phyloP scores from a whole-genome alignment of 257 asterid species.

The Gardenia jasminoides region DNA sequence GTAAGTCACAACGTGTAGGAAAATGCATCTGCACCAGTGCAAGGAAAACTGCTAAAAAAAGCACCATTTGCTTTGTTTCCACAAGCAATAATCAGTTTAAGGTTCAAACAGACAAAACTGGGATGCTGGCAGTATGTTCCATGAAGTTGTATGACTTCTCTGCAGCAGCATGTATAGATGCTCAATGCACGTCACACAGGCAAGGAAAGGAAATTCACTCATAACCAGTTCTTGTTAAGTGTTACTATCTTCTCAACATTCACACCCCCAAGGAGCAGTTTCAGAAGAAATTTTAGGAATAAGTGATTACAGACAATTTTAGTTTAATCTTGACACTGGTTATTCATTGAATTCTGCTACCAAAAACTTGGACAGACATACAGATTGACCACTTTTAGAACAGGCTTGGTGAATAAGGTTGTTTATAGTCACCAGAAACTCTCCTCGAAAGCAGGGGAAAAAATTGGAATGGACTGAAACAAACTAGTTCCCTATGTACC shows the following conservation, averaged over 20 bases:
- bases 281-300: background rate
- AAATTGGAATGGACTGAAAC: background rate
- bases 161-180: conserved; percentile 3
- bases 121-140: background rate
- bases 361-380: background rate
- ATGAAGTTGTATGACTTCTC: conserved; percentile 5
- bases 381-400: background rate
- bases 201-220: background rate
- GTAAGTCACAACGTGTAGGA: background rate
- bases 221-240: background rate
- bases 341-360: background rate
- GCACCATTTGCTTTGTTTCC: background rate
- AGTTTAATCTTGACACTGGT: conserved; percentile 1
- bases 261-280: background rate
- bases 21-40: background rate
- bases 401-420: background rate
- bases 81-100: background rate
- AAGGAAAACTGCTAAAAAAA: background rate
- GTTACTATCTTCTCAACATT: background rate
- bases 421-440: background rate
- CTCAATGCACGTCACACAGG: conserved; percentile 1
- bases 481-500: background rate
- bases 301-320: background rate
- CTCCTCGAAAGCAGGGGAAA: background rate
- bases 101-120: background rate